Evolutionary conservation across 2,329 filamentous ascomycete genomes (phyloP), one percentile per base, ranked within the genome.

Genomic region (Calycina marina): DNA sequence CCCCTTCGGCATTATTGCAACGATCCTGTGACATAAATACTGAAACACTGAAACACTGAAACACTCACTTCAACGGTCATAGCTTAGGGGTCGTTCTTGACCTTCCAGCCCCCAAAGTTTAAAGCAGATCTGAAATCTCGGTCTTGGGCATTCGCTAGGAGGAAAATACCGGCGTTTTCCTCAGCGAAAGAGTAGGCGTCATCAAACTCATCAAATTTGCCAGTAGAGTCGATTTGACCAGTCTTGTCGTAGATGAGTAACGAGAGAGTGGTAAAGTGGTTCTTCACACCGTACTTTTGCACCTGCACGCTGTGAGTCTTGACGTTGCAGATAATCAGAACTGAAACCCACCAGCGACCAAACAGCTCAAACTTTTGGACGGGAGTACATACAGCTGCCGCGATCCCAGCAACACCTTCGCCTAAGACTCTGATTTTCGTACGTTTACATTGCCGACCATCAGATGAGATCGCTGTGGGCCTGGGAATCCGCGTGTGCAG

Each of bases 51-150:
- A n/a, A n/a, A n/a, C n/a, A n/a, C n/a, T n/a, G n/a, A n/a, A n/a
- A n/a, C 47, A 56, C 60, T 70, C 66, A 72, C 80, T 36, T 81
- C 75, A 2, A 70, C 61, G 0, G 72, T 69, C 35, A 72, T 67
- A 2, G 59, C 62, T 11, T 62, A 55, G 55, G 67, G 65, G 31
- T 75, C 59, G 32, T 59, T 59, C 32, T 59, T 61, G 0, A 72
- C 70, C 32, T 67, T 69, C 73, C 74, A 81, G 1, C 67, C 73
- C 0, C 63, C 64, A n/a, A 75, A 47, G 8, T 60, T 62, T 5
- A 78, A 52, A 0, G 67, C 76, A 1, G 67, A 62, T 14, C 74
- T 65, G 11, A 62, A 59, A 22, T 62, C 74, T 8, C 62, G 58
- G 43, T 80, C 75, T 41, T 77, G 72, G 6, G 73, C 50, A 40